Percentiles rank a stretch among this genome's conserved stretches.
These are phyloP conservation scores for Amylostereum areolatum DNA, from an alignment of 1,284 basidiomycete species.

Conservation along the genomic window DNA sequence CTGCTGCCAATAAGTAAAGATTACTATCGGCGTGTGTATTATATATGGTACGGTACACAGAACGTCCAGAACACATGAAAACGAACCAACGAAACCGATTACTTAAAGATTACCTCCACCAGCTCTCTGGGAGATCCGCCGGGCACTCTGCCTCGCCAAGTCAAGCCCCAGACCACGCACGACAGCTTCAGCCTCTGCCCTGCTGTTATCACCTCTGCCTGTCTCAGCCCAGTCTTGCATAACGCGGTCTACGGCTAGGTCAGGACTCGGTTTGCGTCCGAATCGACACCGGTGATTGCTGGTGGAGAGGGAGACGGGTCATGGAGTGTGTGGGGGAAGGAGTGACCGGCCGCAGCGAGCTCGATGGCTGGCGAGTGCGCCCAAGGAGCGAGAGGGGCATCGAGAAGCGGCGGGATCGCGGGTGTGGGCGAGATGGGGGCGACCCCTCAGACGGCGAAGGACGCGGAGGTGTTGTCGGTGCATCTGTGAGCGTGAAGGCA, in stretches of 20 bases:
- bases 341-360: not conserved
- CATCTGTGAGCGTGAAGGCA: slow-evolving; percentile 1
- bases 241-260: slow-evolving; percentile 3
- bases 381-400: slow-evolving; percentile 10
- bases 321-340: not conserved
- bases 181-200: slow-evolving; percentile 1
- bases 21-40: no score
- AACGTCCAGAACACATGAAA: no score
- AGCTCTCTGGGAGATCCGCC: not conserved
- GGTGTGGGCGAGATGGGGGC: no score
- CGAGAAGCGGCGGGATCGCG: slow-evolving; percentile 10
- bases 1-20: no score
- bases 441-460: not conserved
- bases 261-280: not conserved
- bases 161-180: slow-evolving; percentile 4
- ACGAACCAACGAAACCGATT: no score
- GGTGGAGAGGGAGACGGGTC: no score
- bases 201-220: not conserved
- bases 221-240: slow-evolving; percentile 4
- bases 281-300: not conserved
- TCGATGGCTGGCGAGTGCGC: slow-evolving; percentile 2
- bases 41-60: no score
- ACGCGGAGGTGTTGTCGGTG: not conserved
- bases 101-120: no score
- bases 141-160: slow-evolving; percentile 1